Evolutionary conservation across 2,329 filamentous ascomycete genomes (phyloP), one percentile per base, ranked within the genome.

Genomic region (Colletotrichum truncatum): DNA sequence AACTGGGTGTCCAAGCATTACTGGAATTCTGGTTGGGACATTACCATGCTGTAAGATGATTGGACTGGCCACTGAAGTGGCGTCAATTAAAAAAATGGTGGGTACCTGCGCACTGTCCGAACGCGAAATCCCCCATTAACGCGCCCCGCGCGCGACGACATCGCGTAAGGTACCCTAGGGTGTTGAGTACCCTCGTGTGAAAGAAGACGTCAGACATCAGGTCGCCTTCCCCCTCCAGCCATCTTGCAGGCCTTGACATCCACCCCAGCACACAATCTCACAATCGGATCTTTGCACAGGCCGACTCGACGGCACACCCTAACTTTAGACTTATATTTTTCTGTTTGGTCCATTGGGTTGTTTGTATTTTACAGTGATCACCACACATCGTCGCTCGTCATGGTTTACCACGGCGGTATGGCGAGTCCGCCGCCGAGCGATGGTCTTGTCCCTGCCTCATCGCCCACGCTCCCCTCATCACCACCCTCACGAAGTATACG

Each of bases 381-480:
- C 46, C 34, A 21, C 4, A 45, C 26, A 36, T 43, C 59, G 26
- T 38, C 30, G 43, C 36, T 52, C 41, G 48, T 54, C 56, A 66
- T 66, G 63, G 43, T 56, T n/a, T 66, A 63, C 21, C 41, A 51
- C 32, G 65, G 57, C 48, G 64, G 64, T 64, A 67, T 68, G 63
- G 66, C 66, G 36, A 69, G 67, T 21, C 67, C 67, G 52, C 67
- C 67, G 30, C 67, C 67, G 32, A 69, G 67, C 41, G 67, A 69
- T 56, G 67, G 65, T 34, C 46, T 65, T 30, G n/a, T 67, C 46
- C 64, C 66, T 8, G 57, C 55, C 59, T 69, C 53, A 64, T 72
- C 64, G 68, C 55, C 59, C 45, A 60, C 58, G 64, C 48, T 66
- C 61, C 71, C 32, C 62, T 73, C 49, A 67, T 10, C 76, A 73